Evolutionary conservation across 495 filamentous ascomycete species (phyloP).

Genomic region (Daldinia concentrica): DNA sequence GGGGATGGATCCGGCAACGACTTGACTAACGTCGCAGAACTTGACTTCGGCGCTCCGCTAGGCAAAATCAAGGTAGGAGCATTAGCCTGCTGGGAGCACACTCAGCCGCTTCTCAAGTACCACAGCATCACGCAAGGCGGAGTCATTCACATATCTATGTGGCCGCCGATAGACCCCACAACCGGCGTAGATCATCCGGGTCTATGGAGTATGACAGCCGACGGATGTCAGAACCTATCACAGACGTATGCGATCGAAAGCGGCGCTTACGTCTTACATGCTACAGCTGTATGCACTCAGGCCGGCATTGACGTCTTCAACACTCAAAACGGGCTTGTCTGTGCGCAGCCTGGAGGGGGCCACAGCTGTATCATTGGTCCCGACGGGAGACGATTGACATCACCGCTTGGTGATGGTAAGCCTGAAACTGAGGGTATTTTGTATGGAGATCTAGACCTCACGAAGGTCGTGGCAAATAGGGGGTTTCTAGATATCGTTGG

Average conservation of each 20-base stretch:
- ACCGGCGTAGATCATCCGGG: constrained; percentile 37
- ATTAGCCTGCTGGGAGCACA: constrained; percentile 67
- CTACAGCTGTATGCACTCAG: constrained; percentile 54
- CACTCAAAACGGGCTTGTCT: constrained; percentile 47
- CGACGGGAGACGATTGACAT: constrained; percentile 28
- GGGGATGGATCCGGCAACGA: constrained; percentile 60
- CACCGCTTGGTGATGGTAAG: constrained; percentile 45
- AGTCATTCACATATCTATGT: constrained; percentile 67
- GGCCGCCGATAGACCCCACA: constrained; percentile 56
- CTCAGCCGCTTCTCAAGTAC: constrained; percentile 68
- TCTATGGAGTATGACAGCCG: constrained; percentile 17
- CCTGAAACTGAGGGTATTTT: constrained; percentile 55
- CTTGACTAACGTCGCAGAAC: constrained; percentile 55
- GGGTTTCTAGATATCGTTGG: neutral
- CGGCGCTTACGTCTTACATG: constrained; percentile 60
- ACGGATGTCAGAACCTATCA: constrained; percentile 51
- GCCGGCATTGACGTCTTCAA: constrained; percentile 55
- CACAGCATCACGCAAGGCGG: constrained; percentile 61
- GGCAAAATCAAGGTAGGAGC: constrained; percentile 56
- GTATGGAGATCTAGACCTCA: constrained; percentile 56
- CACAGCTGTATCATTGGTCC: constrained; percentile 44
- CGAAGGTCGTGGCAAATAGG: neutral
- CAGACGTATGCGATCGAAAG: constrained; percentile 65
- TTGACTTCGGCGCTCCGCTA: constrained; percentile 47
- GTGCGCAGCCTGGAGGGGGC: constrained; percentile 59